phyloP scores from a whole-genome alignment of 192 early-diverging fungal species.

The Coemansia sp. region DNA sequence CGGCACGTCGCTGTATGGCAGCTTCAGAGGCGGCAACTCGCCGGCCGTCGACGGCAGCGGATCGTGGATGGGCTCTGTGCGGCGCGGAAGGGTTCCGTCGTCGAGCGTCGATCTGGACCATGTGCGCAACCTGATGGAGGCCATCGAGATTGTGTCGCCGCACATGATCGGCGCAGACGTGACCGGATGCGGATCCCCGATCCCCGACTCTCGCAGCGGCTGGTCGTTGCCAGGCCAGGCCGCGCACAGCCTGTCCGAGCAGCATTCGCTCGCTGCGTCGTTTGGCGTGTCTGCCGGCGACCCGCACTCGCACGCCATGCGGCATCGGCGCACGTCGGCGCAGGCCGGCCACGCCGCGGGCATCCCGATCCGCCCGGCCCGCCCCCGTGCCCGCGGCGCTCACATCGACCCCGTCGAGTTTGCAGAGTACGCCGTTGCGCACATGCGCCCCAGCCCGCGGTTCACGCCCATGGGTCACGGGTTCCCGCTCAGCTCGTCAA shows the following conservation, averaged over 20 bases:
- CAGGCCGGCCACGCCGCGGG: conserved; percentile 18
- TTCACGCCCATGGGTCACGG: conserved; percentile 42
- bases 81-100: conserved; percentile 10
- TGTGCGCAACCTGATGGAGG: conserved; percentile 43
- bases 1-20: conserved; percentile 26
- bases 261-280: conserved; percentile 14
- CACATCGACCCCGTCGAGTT: conserved; percentile 40
- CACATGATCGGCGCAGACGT: conserved; percentile 34
- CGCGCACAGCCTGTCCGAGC: conserved; percentile 19
- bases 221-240: conserved; percentile 40
- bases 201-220: conserved; percentile 33
- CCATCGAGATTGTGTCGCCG: conserved; percentile 39
- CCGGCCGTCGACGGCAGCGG: conserved; percentile 25
- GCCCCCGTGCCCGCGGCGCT: conserved; percentile 14
- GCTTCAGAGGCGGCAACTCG: conserved; percentile 24
- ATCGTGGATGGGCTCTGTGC: conserved; percentile 5
- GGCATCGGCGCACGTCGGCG: conserved; percentile 32
- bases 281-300: conserved; percentile 15
- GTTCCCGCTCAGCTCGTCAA: conserved; percentile 18
- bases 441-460: conserved; percentile 39
- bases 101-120: conserved; percentile 29
- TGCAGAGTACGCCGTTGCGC: conserved; percentile 40
- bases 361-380: conserved; percentile 30
- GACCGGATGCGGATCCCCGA: conserved; percentile 25
- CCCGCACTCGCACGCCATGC: conserved; percentile 21